Evolutionary conservation across 305 asterid genomes (phyloP), one percentile per base, ranked within the genome.

Genomic region (Euphrasia arctica): DNA sequence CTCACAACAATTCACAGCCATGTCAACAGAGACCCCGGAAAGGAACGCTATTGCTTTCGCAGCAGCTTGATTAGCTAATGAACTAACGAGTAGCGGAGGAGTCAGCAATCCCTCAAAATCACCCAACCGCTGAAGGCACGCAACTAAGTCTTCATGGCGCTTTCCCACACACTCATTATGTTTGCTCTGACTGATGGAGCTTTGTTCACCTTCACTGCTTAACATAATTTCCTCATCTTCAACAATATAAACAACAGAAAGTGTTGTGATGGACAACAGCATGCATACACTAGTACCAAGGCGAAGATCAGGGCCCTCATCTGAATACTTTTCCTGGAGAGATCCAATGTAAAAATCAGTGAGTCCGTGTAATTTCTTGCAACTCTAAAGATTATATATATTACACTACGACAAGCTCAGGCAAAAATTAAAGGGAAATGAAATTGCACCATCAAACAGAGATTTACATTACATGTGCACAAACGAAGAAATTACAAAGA

Each of bases 251-350:
- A 25, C 27, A 25, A 25, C 27, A 25, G 27, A 25, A 25, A 25
- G 27, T 25, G 27, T 25, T 25, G 27, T 25, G 27, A 25, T 25
- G 2, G 27, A 25, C 27, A 25, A 25, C 36, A 31, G 68, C 93
- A 87, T 58, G 82, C 97, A 89, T 78, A 92, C 82, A 81, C 97
- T 83, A 59, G 93, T 87, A 72, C 89, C 96, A 60, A 87, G 78
- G 75, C 95, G 93, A 62, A 96, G 98, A 78, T 83, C 84, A 58
- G 97, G 97, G 39, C 96, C 97, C 78, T 89, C 98, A 72, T 83
- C 80, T 67, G 95, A 82, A 84, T 89, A 86, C 77, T 87, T 84
- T 84, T 89, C 98, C 98, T 92, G 79, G 58, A 62, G 15, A 67
- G 47, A 72, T 70, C 69, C 68, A 64, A 70, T 67, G 66, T 60